phyloP scores from a whole-genome alignment of 192 early-diverging fungal species.

The Podila clonocystis region DNA sequence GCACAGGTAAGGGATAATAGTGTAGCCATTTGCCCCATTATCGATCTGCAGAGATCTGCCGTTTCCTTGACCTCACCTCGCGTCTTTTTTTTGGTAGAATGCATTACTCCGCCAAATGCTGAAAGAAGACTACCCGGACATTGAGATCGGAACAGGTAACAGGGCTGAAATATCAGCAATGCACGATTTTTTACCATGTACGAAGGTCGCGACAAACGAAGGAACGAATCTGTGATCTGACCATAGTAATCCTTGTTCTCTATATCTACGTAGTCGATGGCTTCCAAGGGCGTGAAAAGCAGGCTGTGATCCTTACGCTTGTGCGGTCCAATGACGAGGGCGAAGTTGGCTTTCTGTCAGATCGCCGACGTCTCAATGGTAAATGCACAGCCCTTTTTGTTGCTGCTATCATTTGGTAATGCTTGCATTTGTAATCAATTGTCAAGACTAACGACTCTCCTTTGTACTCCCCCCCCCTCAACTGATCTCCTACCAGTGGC shows the following conservation, averaged over 20 bases:
- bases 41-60: not conserved
- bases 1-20: conserved; percentile 70
- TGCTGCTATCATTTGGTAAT: too few relatives aligned
- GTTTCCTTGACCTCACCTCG: not conserved
- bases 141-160: conserved; percentile 77
- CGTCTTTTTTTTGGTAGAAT: conserved; percentile 21
- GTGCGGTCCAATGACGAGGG: conserved; percentile 82
- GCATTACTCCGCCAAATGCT: conserved; percentile 52
- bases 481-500: conserved; percentile 61
- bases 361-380: conserved; percentile 86
- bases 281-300: conserved; percentile 93
- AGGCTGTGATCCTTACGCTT: conserved; percentile 82
- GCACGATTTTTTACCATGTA: not conserved
- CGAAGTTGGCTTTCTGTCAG: conserved; percentile 86
- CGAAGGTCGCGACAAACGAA: not conserved
- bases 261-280: conserved; percentile 71
- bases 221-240: not conserved
- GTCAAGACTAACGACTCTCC: not conserved
- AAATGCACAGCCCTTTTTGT: conserved; percentile 1
- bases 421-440: not conserved
- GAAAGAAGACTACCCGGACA: conserved; percentile 60
- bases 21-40: not conserved
- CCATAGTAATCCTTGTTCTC: not conserved
- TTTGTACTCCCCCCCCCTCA: not conserved
- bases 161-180: not conserved